A percentile compares a stretch with the other conserved stretches of the same genome.
Evolutionary conservation across 1,139 yeast species (phyloP).

Genomic region (Geotrichum cucujoidarum): DNA sequence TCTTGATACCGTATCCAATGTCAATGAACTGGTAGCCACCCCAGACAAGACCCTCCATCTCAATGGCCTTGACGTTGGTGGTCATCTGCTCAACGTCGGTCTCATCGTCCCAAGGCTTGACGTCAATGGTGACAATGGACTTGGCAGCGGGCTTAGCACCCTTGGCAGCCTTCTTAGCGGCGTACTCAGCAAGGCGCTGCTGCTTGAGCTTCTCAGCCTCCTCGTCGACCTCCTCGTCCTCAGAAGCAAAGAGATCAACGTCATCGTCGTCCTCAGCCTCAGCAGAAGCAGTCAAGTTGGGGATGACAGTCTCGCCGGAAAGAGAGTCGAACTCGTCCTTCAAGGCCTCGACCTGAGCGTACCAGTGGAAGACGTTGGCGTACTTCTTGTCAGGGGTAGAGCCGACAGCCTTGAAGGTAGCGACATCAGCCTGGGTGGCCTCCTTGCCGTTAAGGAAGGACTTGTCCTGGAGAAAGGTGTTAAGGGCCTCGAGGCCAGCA

Average conservation of each 20-base stretch:
- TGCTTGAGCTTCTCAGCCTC: constrained; percentile 96
- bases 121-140: constrained; percentile 92
- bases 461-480: constrained; percentile 83
- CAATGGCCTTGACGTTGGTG: constrained; percentile 67
- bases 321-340: constrained; percentile 65
- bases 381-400: constrained; percentile 60
- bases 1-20: constrained; percentile 99
- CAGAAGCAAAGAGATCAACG: constrained; percentile 92
- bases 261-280: constrained; percentile 89
- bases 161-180: constrained; percentile 94
- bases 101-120: constrained; percentile 99
- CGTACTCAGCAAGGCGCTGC: constrained; percentile 95
- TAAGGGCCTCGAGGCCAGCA: constrained; percentile 68
- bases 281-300: constrained; percentile 57
- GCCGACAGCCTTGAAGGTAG: constrained; percentile 91
- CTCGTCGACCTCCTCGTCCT: constrained; percentile 89
- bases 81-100: constrained; percentile 64
- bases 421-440: constrained; percentile 90
- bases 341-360: constrained; percentile 94
- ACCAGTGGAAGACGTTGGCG: constrained; percentile 98
- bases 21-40: constrained; percentile 96
- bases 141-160: constrained; percentile 98
- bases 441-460: constrained; percentile 68
- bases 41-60: constrained; percentile 92
- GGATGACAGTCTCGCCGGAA: constrained; percentile 37